Evolutionary conservation across 1,284 basidiomycete species (phyloP), one percentile per base, ranked within the genome.

Genomic region (Mycosarcoma mackinlayi): DNA sequence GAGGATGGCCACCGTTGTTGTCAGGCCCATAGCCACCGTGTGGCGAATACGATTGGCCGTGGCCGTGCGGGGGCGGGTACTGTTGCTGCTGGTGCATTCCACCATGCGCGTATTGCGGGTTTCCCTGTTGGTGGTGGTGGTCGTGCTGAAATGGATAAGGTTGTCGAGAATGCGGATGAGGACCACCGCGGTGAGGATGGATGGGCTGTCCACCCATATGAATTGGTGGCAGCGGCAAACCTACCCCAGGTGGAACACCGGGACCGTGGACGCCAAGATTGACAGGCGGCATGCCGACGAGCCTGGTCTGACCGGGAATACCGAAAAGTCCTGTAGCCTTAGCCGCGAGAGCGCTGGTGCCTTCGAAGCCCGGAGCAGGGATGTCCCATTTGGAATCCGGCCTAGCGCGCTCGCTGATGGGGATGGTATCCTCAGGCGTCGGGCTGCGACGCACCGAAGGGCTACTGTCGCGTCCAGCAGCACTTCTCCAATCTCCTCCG

Each of bases 261-360:
- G 68, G 68, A 41, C 62, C 68, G 25, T 58, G 57, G 33, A 65
- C 62, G 28, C 62, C 62, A 19, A 65, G 62, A 24, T 71, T 65
- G 50, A 65, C 59, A 14, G 68, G 68, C 6, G 68, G 68, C 62
- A 75, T 66, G 18, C 71, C 65, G 14, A 93, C 91, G 18, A 92
- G 92, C 35, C 92, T 88, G 78, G 92, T 93, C 52, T 92, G 92
- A 51, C 92, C 93, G 45, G 93, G 92, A 45, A 94, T 88, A 80
- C 93, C 94, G 87, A 95, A 95, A 57, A 94, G 85, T 66, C 93
- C 93, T 91, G 94, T 97, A 84, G 94, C 92, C 84, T 98, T 99
- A 23, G 95, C 95, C 81, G 97, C 93, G 86, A 94, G 88, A 14
- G 94, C 93, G 3, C 90, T 90, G 76, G 97, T 93, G 75, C 92